Evolutionary conservation across 2,329 filamentous ascomycete species (phyloP), one percentile per base, ranked within the genome.

Genomic region (Elsinoe australis): DNA sequence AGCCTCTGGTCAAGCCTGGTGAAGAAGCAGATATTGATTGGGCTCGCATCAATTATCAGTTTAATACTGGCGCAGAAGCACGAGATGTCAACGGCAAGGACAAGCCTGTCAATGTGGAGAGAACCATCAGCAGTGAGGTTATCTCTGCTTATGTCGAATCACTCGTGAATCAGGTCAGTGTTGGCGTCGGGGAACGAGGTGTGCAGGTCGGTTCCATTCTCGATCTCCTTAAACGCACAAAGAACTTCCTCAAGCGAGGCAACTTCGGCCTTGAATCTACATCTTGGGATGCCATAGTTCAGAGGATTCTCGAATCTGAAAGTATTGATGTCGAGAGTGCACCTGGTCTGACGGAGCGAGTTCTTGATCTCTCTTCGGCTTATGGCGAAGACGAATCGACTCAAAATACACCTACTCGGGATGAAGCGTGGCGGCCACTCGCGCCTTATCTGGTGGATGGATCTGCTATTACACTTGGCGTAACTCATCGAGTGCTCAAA

Each of bases 91-190:
- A 31, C 9, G 21, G 28, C 2, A 21, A 51, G 4, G 26, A 21
- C 7, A 39, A 46, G 9, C 19, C 29, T 22, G 33, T 31, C 19
- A 52, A 42, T 14, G 65, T 69, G 7, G 60, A 61, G 29, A 61
- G 67, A 42, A 79, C 74, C 0, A 71, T 82, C 55, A 80, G 76
- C 56, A 67, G 68, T 33, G 79, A 82, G 60, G 70, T 81, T 8
- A 68, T 80, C 19, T 65, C 71, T 45, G 72, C 74, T 4, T 69
- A 79, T 32, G 63, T 78, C 22, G 74, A 78, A 55, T 73, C 70
- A 12, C 58, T 79, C 10, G 57, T 73, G 32, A 74, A 71, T 51
- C 47, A 50, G 8, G 58, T 72, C 33, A 68, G 67, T 47, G 55
- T 70, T 17, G 71, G 70, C 35, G 65, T 69, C 17, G 67, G 67